Conservation (phyloP, 2,329 filamentous ascomycete species). For the Ophiostoma tasmaniense region DNA sequence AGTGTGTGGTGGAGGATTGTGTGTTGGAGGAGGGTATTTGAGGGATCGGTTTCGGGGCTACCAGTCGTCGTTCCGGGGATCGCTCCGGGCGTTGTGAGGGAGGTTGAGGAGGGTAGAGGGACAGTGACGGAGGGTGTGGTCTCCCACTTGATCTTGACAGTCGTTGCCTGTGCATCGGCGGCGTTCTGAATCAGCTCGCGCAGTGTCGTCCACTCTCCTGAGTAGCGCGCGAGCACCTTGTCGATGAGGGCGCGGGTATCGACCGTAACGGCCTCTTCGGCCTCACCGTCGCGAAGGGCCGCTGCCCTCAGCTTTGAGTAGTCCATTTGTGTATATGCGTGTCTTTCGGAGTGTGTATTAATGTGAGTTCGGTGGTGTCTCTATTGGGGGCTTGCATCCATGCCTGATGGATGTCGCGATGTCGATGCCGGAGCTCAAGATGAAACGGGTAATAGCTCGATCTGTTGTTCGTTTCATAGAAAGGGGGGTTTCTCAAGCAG, state of each 20-base stretch:
- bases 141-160: conserved; percentile 85
- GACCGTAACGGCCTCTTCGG: conserved; percentile 95
- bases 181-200: conserved; percentile 96
- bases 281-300: conserved; percentile 75
- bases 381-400: neutral
- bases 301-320: conserved; percentile 73
- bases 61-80: neutral
- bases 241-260: conserved; percentile 95
- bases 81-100: neutral
- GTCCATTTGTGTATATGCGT: conserved; percentile 47
- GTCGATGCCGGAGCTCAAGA: neutral
- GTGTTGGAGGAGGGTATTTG: conserved; percentile 70
- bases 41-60: conserved; percentile 32
- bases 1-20: conserved; percentile 77
- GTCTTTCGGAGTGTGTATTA: neutral
- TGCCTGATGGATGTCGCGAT: neutral
- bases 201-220: conserved; percentile 84
- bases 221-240: conserved; percentile 93
- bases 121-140: conserved; percentile 74
- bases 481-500: neutral
- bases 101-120: conserved; percentile 51
- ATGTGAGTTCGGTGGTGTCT: neutral
- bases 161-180: conserved; percentile 88
- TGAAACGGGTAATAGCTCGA: neutral
- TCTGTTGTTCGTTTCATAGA: neutral